Percentiles rank a stretch among this genome's conserved stretches.
Conservation (phyloP, 495 filamentous ascomycete genomes). For the Immersiella caudata region DNA sequence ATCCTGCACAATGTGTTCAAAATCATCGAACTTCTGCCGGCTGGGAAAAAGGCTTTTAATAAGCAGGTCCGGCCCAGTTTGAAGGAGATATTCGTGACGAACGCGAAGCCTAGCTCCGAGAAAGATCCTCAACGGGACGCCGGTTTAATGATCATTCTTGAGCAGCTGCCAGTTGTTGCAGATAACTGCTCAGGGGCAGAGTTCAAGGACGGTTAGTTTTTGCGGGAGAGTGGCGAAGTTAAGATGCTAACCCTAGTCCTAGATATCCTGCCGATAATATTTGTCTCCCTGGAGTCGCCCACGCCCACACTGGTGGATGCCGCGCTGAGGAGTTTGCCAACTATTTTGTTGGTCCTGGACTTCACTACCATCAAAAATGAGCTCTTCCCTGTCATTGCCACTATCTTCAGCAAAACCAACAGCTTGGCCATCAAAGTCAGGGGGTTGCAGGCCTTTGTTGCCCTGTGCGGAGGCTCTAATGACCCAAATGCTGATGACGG, state of each 20-base stretch:
- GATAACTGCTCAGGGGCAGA: conserved; percentile 85
- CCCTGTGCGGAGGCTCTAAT: conserved; percentile 78
- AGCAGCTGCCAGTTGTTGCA: conserved; percentile 74
- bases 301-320: conserved; percentile 89
- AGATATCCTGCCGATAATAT: conserved; percentile 86
- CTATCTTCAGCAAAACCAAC: conserved; percentile 87
- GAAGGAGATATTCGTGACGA: conserved; percentile 75
- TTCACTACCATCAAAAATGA: conserved; percentile 96
- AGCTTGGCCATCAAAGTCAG: conserved; percentile 92
- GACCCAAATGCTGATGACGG: conserved; percentile 63
- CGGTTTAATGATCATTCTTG: conserved; percentile 83
- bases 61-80: conserved; percentile 83
- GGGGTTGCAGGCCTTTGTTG: conserved; percentile 84
- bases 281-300: conserved; percentile 79
- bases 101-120: conserved; percentile 59
- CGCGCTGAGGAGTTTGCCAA: conserved; percentile 70
- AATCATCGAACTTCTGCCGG: conserved; percentile 75
- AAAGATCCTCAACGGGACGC: conserved; percentile 84
- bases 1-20: conserved; percentile 90
- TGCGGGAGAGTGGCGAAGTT: not conserved
- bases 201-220: conserved; percentile 80
- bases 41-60: conserved; percentile 72
- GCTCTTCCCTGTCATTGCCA: conserved; percentile 85
- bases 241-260: conserved; percentile 23
- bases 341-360: conserved; percentile 79